phyloP scores from a whole-genome alignment of 2,329 filamentous ascomycete species.

The Aspergillus alliaceus region DNA sequence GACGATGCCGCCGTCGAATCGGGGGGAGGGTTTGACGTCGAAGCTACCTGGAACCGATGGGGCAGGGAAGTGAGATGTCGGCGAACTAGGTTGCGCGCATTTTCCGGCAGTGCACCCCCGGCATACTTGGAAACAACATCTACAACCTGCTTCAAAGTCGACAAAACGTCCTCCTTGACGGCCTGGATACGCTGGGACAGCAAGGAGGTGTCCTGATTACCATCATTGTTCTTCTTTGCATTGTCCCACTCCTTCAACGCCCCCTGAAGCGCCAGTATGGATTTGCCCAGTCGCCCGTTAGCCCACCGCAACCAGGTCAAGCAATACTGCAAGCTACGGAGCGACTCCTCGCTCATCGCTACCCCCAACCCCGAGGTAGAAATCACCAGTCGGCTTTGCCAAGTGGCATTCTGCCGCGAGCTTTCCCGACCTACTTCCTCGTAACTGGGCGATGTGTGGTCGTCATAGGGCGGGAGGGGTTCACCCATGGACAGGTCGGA shows the following conservation, averaged over 20 bases:
- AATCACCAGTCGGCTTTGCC: conserved; percentile 83
- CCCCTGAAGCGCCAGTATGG: conserved; percentile 71
- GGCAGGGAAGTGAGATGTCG: conserved; percentile 82
- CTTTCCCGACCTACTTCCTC: conserved; percentile 55
- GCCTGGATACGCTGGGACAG: conserved; percentile 60
- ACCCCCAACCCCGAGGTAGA: conserved; percentile 88
- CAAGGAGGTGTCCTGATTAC: conserved; percentile 18
- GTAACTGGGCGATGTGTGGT: conserved; percentile 72
- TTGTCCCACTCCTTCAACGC: conserved; percentile 79
- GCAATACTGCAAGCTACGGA: conserved; percentile 82
- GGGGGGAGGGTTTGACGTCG: conserved; percentile 44
- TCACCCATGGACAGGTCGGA: conserved; percentile 70
- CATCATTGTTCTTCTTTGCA: conserved; percentile 33
- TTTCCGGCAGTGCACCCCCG: conserved; percentile 86
- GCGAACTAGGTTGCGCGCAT: conserved; percentile 79
- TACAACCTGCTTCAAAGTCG: conserved; percentile 77
- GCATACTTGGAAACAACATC: conserved; percentile 85
- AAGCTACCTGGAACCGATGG: conserved; percentile 75
- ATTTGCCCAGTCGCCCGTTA: conserved; percentile 74
- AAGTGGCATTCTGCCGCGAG: conserved; percentile 47
- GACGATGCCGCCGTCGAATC: conserved; percentile 35
- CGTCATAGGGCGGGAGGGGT: conserved; percentile 79
- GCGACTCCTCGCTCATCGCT: conserved; percentile 84
- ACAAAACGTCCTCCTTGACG: conserved; percentile 70
- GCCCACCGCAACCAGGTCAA: conserved; percentile 77